Evolutionary conservation across 192 early-diverging fungal species (phyloP), one percentile per base, ranked within the genome.

Genomic region (Dissophora globulifera): DNA sequence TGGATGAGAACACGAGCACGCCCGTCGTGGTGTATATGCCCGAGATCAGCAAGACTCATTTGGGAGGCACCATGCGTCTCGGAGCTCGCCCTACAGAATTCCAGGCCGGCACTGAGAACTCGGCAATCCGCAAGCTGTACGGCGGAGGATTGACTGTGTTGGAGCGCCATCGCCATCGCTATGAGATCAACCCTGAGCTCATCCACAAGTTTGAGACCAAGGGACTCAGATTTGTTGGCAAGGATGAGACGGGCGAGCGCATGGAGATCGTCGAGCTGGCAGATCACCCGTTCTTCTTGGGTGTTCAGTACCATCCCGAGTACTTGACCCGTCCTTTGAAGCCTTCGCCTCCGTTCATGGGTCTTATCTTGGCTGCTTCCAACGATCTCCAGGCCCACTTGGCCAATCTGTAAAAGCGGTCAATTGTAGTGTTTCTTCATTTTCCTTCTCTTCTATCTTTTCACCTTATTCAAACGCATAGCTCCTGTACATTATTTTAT

Each of bases 31-130:
- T 98, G 12, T 96, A 93, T 82, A 99, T 99, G 98, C 98, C 98
- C 54, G 98, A 99, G 81, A 95, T 98, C 80, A 89, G 88, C 59
- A 91, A 88, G 62, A 92, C 93, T 27, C 90, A 93, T 49, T 82
- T 98, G 82, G 98, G 98, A 50, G 98, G 95, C 31, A 99, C 96
- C 30, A 99, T 99, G 98, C 90, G 98, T 50, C 79, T 99, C 7
- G 98, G 98, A 12, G 79, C 85, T 47, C 90, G 94, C 33, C 82
- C 89, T 12, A 98, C 98, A 27, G 79, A 89, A 48, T 93, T 93
- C 88, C 86, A 89, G 82, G 47, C 62, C 10, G 89, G 82, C 47
- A 88, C 84, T 49, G 86, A 89, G 65, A 66, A 79, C 45, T 93
- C 91, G 15, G 86, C 78, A 30, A 87, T 92, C 55, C 86, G 92